Evolutionary conservation across 225 moss, liverwort and hornwort species (phyloP).

Genomic region (Pseudoscleropodium purum): DNA sequence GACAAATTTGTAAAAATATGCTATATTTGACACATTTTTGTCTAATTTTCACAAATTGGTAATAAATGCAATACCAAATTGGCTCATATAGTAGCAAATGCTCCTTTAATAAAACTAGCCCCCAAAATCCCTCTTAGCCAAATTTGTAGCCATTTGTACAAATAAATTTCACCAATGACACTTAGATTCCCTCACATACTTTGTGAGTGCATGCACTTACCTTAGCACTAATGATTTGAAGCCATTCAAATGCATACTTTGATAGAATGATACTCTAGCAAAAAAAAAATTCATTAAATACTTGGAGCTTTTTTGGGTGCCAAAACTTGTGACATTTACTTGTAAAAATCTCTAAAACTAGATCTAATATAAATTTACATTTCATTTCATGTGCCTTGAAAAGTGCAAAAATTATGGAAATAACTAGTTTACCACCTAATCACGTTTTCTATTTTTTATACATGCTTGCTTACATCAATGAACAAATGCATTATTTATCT

Average conservation of each 20-base stretch:
- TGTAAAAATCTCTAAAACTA: neutral
- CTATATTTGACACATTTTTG: neutral
- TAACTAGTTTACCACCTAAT: neutral
- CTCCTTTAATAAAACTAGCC: neutral
- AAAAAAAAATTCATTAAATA: neutral
- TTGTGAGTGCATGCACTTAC: neutral
- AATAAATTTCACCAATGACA: neutral
- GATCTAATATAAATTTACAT: neutral
- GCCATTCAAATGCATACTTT: neutral
- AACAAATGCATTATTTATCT: neutral
- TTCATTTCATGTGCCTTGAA: accelerated
- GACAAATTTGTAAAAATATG: neutral
- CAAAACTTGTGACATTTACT: neutral
- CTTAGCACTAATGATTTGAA: neutral
- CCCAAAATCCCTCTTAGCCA: neutral
- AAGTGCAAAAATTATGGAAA: neutral
- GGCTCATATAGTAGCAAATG: neutral
- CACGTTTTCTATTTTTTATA: neutral
- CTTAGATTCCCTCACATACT: neutral
- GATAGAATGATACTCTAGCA: neutral
- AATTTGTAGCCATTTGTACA: neutral
- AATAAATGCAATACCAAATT: neutral
- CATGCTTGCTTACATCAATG: neutral
- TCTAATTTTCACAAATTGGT: neutral
- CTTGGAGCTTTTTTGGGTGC: neutral